Evolutionary conservation across 116 monocot genomes (phyloP).

Genomic region (Posidonia oceanica): DNA sequence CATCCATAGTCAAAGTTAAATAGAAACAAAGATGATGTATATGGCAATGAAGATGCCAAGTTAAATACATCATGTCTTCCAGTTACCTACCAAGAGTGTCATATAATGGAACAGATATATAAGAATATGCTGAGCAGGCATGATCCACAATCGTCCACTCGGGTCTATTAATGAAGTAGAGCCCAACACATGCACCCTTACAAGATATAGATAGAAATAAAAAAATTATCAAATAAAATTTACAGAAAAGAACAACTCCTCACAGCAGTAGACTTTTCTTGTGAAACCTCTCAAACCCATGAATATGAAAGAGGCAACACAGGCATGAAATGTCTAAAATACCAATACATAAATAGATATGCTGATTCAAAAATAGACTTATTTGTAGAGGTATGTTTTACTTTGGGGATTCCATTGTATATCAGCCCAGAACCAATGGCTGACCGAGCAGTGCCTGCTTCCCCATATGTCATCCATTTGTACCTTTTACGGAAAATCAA

Average conservation of each 20-base stretch:
- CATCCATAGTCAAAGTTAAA: conserved; percentile 2
- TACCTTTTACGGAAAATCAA: conserved; percentile 40
- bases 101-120: conserved; percentile 89
- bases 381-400: conserved; percentile 13
- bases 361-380: background rate
- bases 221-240: background rate
- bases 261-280: background rate
- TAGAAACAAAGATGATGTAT: background rate
- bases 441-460: conserved; percentile 59
- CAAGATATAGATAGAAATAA: conserved; percentile 4
- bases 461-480: conserved; percentile 98
- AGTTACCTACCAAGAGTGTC: conserved; percentile 82
- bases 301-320: background rate
- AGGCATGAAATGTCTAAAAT: background rate
- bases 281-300: background rate
- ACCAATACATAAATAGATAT: background rate
- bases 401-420: conserved; percentile 62
- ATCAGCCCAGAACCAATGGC: conserved; percentile 88
- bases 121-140: conserved; percentile 94
- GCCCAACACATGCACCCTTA: conserved; percentile 73
- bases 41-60: background rate
- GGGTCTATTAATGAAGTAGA: conserved; percentile 94
- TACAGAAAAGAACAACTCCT: too few relatives aligned
- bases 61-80: background rate
- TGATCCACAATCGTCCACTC: conserved; percentile 98